Evolutionary conservation across 805 yeast species (phyloP), one percentile per base, ranked within the genome.

Genomic region (Candida multigemmis): DNA sequence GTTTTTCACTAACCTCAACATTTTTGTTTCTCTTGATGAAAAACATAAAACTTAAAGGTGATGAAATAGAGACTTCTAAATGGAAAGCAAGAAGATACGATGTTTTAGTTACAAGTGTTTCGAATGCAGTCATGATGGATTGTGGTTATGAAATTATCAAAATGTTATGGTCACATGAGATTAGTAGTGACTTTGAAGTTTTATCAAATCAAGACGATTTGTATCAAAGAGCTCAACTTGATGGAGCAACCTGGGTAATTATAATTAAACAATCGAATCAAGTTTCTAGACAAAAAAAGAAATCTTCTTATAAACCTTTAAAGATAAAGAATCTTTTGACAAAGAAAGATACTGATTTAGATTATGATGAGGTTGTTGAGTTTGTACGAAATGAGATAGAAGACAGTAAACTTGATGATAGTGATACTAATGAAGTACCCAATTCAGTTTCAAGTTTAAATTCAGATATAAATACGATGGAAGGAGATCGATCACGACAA

Each of bases 241-340:
- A 79, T 34, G 85, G 87, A 12, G 79, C 77, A 10, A 77, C 73
- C 25, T 77, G 91, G 81, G 59, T 87, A 1, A 68, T 91, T 5
- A 56, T 81, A 19, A 74, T 89, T 27, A 83, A 83, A 44, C 94
- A 83, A 34, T 76, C 77, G 24, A 56, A 40, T 15, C 29, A 42
- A n/a, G 19, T 26, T 3, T 28, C 21, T 5, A 44, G 46, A 12
- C 38, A 35, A 10, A 44, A 50, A 12, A 65, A 68, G 31, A 64
- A 69, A 32, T 35, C 35, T 4, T 72, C 69, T 30, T 84, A 72
- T 51, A 87, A 86, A 45, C 89, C 95, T 1, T 47, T 89, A 24
- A 71, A 79, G 36, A 61, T 89, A 19, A 77, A 74, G 44, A 79
- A 82, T 37, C 36, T 85, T 25, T 67, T 62, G 3, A 63, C 68